A percentile compares a stretch with the other conserved stretches of the same genome.
These are phyloP conservation scores for Aristolochia californica DNA, from an alignment of 164 flowering plant species.

Conservation along the genomic window DNA sequence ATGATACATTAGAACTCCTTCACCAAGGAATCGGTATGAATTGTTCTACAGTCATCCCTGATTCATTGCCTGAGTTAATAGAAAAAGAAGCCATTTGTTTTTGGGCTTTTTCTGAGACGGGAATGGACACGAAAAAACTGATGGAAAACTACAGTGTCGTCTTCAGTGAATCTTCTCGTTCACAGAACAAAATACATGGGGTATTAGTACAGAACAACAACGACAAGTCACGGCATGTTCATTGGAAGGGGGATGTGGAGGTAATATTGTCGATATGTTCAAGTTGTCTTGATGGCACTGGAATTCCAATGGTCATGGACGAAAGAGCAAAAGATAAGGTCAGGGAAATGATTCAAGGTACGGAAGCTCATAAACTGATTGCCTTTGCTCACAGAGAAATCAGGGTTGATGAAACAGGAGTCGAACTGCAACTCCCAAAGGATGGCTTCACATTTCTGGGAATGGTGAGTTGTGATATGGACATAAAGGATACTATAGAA, in stretches of 20 bases:
- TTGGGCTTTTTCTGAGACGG: constrained; percentile 39
- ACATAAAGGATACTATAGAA: constrained; percentile 21
- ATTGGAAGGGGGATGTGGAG: constrained; percentile 72
- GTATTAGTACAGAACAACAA: constrained; percentile 21
- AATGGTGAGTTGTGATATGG: constrained; percentile 26
- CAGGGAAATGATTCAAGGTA: constrained; percentile 14
- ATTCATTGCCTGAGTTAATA: constrained; percentile 48
- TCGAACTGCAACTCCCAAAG: constrained; percentile 10
- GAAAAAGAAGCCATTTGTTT: constrained; percentile 51
- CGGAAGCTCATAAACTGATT: constrained; percentile 27
- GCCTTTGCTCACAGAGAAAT: constrained; percentile 21
- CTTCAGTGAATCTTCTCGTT: constrained; percentile 52
- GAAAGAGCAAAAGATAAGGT: constrained; percentile 6
- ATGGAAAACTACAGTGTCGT: constrained; percentile 16
- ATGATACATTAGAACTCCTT: constrained; percentile 25
- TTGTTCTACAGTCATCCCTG: constrained; percentile 11
- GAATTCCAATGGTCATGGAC: constrained; percentile 6
- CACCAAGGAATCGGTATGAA: constrained; percentile 41
- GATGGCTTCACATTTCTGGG: constrained; percentile 21
- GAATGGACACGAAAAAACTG: constrained; percentile 28
- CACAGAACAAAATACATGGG: constrained; percentile 49
- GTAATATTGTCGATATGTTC: constrained; percentile 57
- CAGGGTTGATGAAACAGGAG: constrained; percentile 4
- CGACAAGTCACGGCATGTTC: constrained; percentile 22
- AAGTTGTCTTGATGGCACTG: constrained; percentile 14